phyloP scores from a whole-genome alignment of 345 rosid species.

The Mallotus nudiflorus region DNA sequence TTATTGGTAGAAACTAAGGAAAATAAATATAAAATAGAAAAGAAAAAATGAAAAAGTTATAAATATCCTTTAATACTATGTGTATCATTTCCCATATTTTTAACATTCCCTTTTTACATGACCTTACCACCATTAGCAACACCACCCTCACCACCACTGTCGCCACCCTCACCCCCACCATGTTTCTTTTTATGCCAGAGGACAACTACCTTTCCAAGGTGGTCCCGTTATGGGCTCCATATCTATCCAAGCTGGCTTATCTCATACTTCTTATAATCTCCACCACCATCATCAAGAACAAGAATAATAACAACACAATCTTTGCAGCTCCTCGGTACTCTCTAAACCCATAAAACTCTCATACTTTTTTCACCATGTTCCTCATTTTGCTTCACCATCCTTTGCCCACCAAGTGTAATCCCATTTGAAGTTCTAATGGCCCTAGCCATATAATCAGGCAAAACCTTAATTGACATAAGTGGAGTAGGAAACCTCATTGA shows the following conservation, averaged over 20 bases:
- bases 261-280: neutral
- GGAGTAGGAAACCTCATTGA: conserved; percentile 93
- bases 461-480: conserved; percentile 65
- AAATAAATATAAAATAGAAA: no score
- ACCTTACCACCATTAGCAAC: conserved; percentile 30
- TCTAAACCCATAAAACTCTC: conserved; percentile 38
- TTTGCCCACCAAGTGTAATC: conserved; percentile 64
- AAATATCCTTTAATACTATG: no score
- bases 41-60: no score
- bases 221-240: conserved; percentile 44
- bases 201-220: conserved; percentile 18
- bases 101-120: conserved; percentile 13
- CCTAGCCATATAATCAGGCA: conserved; percentile 54
- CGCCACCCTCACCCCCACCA: conserved; percentile 31
- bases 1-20: no score
- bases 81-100: no score
- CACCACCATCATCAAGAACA: conserved; percentile 11
- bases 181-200: conserved; percentile 41
- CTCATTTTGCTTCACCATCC: conserved; percentile 51
- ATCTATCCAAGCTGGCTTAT: conserved; percentile 35
- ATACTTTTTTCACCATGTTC: conserved; percentile 27
- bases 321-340: conserved; percentile 39
- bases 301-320: neutral
- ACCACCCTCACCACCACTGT: no score
- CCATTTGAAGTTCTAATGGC: conserved; percentile 81